Evolutionary conservation across 116 monocot genomes (phyloP).

Genomic region (Posidonia oceanica): DNA sequence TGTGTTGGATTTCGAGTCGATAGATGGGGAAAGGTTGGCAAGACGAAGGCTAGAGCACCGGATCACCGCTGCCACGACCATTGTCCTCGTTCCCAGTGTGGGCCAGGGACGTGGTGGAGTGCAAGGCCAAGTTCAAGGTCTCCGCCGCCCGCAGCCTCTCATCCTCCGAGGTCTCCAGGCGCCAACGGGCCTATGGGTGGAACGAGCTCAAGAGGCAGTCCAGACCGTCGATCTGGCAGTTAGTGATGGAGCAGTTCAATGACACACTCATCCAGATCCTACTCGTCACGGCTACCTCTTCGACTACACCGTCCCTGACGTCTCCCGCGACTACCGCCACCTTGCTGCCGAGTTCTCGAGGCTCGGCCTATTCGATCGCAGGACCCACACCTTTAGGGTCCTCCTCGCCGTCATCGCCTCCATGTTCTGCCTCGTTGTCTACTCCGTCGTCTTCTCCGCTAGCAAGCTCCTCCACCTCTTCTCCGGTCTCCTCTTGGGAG

Average conservation of each 20-base stretch:
- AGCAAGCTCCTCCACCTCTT: too few species aligned
- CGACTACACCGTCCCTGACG: too few species aligned
- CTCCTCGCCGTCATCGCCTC: too few species aligned
- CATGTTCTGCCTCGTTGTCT: too few species aligned
- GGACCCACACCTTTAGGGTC: too few species aligned
- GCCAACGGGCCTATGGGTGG: slow-evolving; percentile 13
- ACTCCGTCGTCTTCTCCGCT: too few species aligned
- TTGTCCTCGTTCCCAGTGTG: slow-evolving; percentile 48
- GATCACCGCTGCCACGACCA: neutral
- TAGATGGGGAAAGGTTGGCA: slow-evolving; percentile 5
- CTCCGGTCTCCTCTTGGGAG: too few species aligned
- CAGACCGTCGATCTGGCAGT: slow-evolving; percentile 58
- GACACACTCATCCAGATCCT: slow-evolving; percentile 39
- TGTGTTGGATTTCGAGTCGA: neutral
- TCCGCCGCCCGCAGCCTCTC: slow-evolving; percentile 34
- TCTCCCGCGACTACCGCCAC: too few species aligned
- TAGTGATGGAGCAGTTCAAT: slow-evolving; percentile 37
- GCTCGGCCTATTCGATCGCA: too few species aligned
- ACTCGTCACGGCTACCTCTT: slow-evolving; percentile 39
- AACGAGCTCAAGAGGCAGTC: slow-evolving; percentile 87
- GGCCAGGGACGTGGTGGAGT: slow-evolving; percentile 54
- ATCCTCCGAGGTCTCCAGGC: too few species aligned
- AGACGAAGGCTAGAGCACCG: too few species aligned
- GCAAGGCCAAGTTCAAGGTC: slow-evolving; percentile 54
- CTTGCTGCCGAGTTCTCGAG: too few species aligned